A percentile compares a stretch with the other conserved stretches of the same genome.
Evolutionary conservation across 345 rosid species (phyloP).

Genomic region (Acer negundo): DNA sequence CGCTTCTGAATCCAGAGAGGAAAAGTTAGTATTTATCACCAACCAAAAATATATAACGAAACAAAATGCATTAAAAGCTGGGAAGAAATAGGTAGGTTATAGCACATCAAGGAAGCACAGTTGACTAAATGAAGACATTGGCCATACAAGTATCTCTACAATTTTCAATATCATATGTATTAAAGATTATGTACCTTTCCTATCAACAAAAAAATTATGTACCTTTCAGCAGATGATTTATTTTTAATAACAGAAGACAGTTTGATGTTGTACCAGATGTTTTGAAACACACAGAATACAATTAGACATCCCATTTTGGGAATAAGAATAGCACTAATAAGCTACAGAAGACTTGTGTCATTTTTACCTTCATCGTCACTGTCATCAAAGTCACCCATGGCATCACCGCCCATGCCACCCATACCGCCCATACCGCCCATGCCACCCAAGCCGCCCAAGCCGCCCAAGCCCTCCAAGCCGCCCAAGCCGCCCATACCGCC

Average conservation of each 20-base stretch:
- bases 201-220: too few species aligned
- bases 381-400: constrained; percentile 72
- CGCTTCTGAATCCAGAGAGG: constrained; percentile 13
- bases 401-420: constrained; percentile 38
- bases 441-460: constrained; percentile 40
- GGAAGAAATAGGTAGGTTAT: not conserved
- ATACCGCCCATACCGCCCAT: constrained; percentile 14
- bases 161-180: not conserved
- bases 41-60: not conserved
- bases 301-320: not conserved
- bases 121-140: not conserved
- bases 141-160: not conserved
- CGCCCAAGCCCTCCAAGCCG: constrained; percentile 33
- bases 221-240: not conserved
- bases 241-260: not conserved
- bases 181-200: not conserved
- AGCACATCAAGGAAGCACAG: not conserved
- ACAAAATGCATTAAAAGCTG: not conserved
- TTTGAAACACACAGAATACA: not conserved
- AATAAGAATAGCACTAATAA: not conserved
- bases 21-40: not conserved
- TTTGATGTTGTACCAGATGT: not conserved
- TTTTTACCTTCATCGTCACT: constrained; percentile 90
- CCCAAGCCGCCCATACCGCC: constrained; percentile 34
- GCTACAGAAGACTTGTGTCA: not conserved